Evolutionary conservation across 148 eudicot species (phyloP).

Genomic region (Cornus florida): DNA sequence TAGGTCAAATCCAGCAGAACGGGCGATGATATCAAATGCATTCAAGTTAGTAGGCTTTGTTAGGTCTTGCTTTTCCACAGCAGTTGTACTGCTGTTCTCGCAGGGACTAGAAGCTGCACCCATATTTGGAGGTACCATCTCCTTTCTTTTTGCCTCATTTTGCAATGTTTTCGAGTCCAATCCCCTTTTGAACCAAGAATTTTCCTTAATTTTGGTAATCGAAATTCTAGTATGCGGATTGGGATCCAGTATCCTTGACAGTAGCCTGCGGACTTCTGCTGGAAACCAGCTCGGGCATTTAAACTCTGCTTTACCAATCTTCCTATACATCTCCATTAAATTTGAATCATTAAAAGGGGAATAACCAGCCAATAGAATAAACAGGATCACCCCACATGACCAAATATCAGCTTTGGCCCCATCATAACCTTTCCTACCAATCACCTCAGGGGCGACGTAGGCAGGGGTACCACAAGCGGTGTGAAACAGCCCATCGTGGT

Average conservation of each 20-base stretch:
- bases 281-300: conserved; percentile 63
- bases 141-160: conserved; percentile 13
- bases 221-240: conserved; percentile 64
- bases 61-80: conserved; percentile 33
- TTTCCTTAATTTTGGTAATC: conserved; percentile 56
- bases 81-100: conserved; percentile 16
- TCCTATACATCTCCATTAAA: conserved; percentile 79
- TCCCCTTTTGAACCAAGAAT: conserved; percentile 54
- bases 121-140: conserved; percentile 6
- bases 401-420: conserved; percentile 81
- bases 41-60: conserved; percentile 49
- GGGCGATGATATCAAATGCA: conserved; percentile 83
- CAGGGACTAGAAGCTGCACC: conserved; percentile 44
- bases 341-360: conserved; percentile 81
- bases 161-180: conserved; percentile 28
- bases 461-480: conserved; percentile 92
- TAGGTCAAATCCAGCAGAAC: conserved; percentile 67
- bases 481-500: conserved; percentile 73
- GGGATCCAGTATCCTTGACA: conserved; percentile 61
- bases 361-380: conserved; percentile 76
- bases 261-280: conserved; percentile 43
- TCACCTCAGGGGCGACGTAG: conserved; percentile 83
- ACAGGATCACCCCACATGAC: conserved; percentile 90
- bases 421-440: conserved; percentile 72
- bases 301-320: conserved; percentile 68